A percentile compares a stretch with the other conserved stretches of the same genome.
These are phyloP conservation scores for Incumbomyces lentus DNA, from an alignment of 2,329 filamentous ascomycete species.

Conservation along the genomic window DNA sequence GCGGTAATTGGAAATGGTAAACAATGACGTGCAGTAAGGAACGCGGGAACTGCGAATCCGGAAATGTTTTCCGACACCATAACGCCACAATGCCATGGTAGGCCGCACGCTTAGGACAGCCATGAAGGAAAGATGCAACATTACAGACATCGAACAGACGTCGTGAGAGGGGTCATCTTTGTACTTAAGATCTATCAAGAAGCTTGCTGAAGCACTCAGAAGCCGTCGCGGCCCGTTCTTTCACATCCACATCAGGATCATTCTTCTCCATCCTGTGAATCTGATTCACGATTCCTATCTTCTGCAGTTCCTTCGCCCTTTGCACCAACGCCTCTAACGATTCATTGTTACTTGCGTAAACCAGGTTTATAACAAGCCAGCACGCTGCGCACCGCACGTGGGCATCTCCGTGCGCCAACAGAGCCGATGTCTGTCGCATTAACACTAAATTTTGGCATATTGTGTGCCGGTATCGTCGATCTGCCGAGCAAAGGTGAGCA, in stretches of 20 bases:
- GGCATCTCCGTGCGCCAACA: conserved; percentile 62
- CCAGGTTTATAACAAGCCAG: conserved; percentile 77
- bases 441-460: conserved; percentile 68
- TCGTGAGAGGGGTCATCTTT: neutral
- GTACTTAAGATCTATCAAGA: conserved; percentile 2
- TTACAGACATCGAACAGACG: too few relatives aligned
- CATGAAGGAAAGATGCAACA: too few relatives aligned
- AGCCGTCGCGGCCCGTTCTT: conserved; percentile 73
- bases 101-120: too few relatives aligned
- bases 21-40: neutral
- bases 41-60: neutral
- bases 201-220: conserved; percentile 44
- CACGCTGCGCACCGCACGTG: conserved; percentile 69
- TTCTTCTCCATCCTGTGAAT: conserved; percentile 49
- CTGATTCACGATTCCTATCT: conserved; percentile 59
- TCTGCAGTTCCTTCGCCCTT: conserved; percentile 58
- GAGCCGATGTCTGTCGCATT: conserved; percentile 59
- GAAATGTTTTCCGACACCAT: neutral
- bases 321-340: conserved; percentile 49
- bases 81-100: too few relatives aligned
- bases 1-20: neutral
- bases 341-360: conserved; percentile 51
- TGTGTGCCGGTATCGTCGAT: conserved; percentile 65
- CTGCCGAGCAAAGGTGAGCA: conserved; percentile 76
- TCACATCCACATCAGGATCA: conserved; percentile 70